phyloP scores from a whole-genome alignment of 73 alveolate genomes.

The Tetrahymena borealis region DNA sequence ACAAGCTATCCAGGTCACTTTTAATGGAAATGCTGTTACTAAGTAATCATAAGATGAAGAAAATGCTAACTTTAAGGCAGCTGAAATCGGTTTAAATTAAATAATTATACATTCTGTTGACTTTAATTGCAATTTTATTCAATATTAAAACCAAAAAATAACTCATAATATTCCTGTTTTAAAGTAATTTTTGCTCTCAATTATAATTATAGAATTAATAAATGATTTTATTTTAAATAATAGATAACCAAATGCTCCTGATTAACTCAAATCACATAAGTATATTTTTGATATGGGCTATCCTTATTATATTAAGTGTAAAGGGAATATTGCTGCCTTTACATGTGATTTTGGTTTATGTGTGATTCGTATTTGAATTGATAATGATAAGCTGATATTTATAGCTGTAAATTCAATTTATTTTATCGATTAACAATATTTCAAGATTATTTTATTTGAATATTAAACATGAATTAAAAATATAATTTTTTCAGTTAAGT shows the following conservation, averaged over 20 bases:
- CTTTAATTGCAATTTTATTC: neutral
- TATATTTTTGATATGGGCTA: conserved; percentile 45
- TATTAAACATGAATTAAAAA: too few relatives aligned
- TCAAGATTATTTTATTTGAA: too few relatives aligned
- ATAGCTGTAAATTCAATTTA: too few relatives aligned
- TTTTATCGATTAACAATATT: too few relatives aligned
- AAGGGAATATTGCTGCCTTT: conserved; percentile 1
- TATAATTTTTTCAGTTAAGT: too few relatives aligned
- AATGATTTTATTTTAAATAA: neutral
- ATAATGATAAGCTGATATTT: too few relatives aligned
- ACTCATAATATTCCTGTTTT: neutral
- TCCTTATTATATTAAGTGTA: conserved; percentile 16
- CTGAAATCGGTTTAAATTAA: neutral
- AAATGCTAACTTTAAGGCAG: neutral
- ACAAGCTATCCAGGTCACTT: neutral
- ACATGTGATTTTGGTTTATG: conserved; percentile 37
- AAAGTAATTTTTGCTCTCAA: neutral
- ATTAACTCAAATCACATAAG: conserved; percentile 6
- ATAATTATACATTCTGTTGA: neutral
- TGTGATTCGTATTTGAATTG: neutral
- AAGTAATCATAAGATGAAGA: neutral
- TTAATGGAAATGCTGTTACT: neutral
- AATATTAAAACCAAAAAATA: neutral
- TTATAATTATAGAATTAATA: neutral
- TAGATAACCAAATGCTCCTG: neutral